phyloP scores from a whole-genome alignment of 768 basidiomycete genomes.

The Leccinum arenicola region DNA sequence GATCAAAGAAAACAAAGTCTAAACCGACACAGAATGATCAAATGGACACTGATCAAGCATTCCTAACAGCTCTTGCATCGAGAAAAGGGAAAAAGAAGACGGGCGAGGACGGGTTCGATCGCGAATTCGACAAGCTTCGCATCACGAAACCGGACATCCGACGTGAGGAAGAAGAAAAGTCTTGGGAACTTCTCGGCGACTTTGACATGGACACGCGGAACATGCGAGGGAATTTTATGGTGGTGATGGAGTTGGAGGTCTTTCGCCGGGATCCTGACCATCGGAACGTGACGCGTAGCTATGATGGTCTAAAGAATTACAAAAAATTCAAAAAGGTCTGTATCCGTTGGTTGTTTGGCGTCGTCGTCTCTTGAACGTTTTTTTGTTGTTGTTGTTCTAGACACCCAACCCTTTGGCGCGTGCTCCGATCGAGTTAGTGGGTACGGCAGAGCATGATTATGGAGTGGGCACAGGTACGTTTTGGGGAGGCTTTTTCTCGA shows the following conservation, averaged over 20 bases:
- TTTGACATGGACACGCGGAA: slow-evolving; percentile 57
- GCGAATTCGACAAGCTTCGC: slow-evolving; percentile 75
- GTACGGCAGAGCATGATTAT: slow-evolving; percentile 50
- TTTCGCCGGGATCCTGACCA: slow-evolving; percentile 31
- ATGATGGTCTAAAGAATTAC: slow-evolving; percentile 56
- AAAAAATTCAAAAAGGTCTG: slow-evolving; percentile 79
- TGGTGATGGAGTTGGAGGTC: slow-evolving; percentile 65
- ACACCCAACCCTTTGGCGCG: slow-evolving; percentile 25
- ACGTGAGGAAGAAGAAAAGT: slow-evolving; percentile 44
- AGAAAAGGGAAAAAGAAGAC: slow-evolving; percentile 64
- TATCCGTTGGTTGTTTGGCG: background rate
- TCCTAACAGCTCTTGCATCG: slow-evolving; percentile 72
- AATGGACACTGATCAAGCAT: slow-evolving; percentile 60
- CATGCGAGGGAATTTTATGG: slow-evolving; percentile 77
- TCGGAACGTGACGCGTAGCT: slow-evolving; percentile 34
- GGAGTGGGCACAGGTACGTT: slow-evolving; percentile 49
- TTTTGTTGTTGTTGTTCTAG: slow-evolving; percentile 13
- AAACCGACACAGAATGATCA: slow-evolving; percentile 1
- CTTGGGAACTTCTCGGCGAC: slow-evolving; percentile 61
- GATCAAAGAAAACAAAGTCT: slow-evolving; percentile 11
- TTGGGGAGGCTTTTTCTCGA: background rate
- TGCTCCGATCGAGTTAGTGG: slow-evolving; percentile 49
- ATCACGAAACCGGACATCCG: slow-evolving; percentile 63
- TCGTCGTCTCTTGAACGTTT: slow-evolving; percentile 7
- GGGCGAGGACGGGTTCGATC: slow-evolving; percentile 66